These are phyloP conservation scores for Oxytropis ochrocephala DNA, from an alignment of 306 rosid genomes.

Conservation along the genomic window DNA sequence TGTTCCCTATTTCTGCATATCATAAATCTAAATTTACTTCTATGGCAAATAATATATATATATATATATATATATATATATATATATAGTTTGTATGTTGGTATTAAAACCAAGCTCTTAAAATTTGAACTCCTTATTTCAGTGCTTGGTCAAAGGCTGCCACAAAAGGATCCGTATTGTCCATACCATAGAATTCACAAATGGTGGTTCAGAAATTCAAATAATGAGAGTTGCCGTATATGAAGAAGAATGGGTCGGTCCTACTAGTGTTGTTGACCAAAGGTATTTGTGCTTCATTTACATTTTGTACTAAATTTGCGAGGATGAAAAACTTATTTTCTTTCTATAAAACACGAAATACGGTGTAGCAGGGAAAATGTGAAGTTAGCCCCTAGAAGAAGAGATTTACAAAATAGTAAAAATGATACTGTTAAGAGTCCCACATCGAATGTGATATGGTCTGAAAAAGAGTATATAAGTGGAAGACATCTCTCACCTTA, in stretches of 20 bases:
- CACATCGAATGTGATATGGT: too few species aligned
- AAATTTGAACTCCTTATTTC: neutral
- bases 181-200: conserved; percentile 78
- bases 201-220: conserved; percentile 85
- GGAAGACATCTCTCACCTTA: too few species aligned
- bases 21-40: neutral
- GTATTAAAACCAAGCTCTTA: neutral
- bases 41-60: neutral
- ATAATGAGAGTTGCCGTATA: conserved; percentile 84
- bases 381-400: neutral
- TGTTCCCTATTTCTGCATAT: neutral
- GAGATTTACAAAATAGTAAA: neutral
- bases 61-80: too few species aligned
- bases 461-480: too few species aligned
- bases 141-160: conserved; percentile 97
- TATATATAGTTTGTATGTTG: neutral
- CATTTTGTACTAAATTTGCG: neutral
- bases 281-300: conserved; percentile 46
- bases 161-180: conserved; percentile 84
- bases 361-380: neutral
- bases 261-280: conserved; percentile 42
- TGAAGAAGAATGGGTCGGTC: conserved; percentile 89
- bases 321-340: neutral
- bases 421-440: too few species aligned
- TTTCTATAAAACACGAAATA: neutral